Conservation (phyloP, 495 filamentous ascomycete species). For the Pseudevernia furfuracea region DNA sequence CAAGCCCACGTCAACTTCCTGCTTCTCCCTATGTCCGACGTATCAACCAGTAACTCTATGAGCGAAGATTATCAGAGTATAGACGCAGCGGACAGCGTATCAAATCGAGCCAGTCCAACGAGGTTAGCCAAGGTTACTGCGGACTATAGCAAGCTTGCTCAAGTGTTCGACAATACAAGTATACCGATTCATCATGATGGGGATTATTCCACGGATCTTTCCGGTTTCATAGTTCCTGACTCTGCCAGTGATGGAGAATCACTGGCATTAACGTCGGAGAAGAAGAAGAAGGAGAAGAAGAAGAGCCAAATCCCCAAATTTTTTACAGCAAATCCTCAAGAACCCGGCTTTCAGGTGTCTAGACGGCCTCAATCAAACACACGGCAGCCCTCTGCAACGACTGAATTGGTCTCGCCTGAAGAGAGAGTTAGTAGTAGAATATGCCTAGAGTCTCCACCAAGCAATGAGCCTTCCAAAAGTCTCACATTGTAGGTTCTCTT, state of each 20-base stretch:
- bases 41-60: background rate
- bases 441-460: background rate
- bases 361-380: background rate
- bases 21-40: slow-evolving; percentile 28
- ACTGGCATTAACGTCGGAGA: background rate
- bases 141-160: slow-evolving; percentile 14
- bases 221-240: slow-evolving; percentile 33
- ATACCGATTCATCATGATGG: slow-evolving; percentile 14
- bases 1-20: slow-evolving; percentile 35
- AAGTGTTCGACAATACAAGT: background rate
- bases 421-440: background rate
- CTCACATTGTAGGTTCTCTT: slow-evolving; percentile 18
- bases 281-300: background rate
- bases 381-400: background rate
- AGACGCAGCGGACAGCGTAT: background rate
- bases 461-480: background rate
- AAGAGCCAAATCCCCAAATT: background rate
- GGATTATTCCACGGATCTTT: slow-evolving; percentile 23
- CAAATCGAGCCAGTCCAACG: slow-evolving; percentile 7
- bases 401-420: background rate
- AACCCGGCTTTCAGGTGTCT: background rate
- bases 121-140: slow-evolving; percentile 12
- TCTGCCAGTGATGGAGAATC: slow-evolving; percentile 21
- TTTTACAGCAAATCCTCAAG: background rate
- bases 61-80: background rate